These are phyloP conservation scores for Intubia oerlemansii DNA, from an alignment of 2,329 filamentous ascomycete genomes.

Conservation along the genomic window DNA sequence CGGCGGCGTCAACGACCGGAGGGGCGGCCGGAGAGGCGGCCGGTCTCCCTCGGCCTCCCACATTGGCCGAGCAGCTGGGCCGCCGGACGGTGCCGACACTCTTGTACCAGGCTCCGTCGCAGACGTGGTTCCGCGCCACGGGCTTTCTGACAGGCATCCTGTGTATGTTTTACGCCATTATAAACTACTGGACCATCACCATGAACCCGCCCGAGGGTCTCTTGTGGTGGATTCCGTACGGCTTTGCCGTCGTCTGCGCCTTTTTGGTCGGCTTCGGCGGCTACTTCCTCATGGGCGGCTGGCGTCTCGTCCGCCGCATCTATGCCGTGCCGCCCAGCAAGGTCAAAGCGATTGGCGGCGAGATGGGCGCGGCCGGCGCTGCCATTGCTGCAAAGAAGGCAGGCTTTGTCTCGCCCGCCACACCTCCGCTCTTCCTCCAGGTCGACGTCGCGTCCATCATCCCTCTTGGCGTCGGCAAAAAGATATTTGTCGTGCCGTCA, in stretches of 20 bases:
- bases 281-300: constrained; percentile 34
- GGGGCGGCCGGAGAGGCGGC: too few species aligned
- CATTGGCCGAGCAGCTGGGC: constrained; percentile 33
- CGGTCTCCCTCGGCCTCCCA: too few species aligned
- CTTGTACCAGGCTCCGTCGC: constrained; percentile 43
- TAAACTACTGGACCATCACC: constrained; percentile 28
- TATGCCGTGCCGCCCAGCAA: constrained; percentile 25
- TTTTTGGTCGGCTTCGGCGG: constrained; percentile 38
- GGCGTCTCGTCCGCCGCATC: constrained; percentile 34
- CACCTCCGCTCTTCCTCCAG: constrained; percentile 24
- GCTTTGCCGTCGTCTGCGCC: constrained; percentile 35
- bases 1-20: too few species aligned
- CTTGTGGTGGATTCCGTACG: constrained; percentile 31
- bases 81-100: constrained; percentile 31
- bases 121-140: constrained; percentile 38
- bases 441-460: constrained; percentile 27
- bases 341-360: constrained; percentile 1
- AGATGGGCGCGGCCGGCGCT: constrained; percentile 5
- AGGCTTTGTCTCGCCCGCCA: constrained; percentile 1
- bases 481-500: constrained; percentile 11
- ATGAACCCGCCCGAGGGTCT: constrained; percentile 27
- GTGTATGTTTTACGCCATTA: constrained; percentile 27
- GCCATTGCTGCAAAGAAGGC: constrained; percentile 6
- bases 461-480: constrained; percentile 12
- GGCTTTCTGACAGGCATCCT: constrained; percentile 34